phyloP scores from a whole-genome alignment of 176 grass and related monocot genomes.

The Oryza glumipatula region DNA sequence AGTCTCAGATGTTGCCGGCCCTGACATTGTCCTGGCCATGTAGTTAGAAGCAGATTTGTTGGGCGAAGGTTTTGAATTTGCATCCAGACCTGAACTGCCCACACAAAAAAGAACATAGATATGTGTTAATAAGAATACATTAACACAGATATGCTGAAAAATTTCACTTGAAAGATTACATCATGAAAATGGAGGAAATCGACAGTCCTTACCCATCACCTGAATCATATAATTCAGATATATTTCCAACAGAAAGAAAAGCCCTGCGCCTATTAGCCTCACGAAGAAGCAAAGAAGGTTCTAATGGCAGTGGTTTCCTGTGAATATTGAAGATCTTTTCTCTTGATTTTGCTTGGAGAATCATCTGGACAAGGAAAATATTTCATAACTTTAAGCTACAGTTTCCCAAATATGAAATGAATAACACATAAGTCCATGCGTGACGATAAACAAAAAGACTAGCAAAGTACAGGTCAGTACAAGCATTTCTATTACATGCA shows the following conservation, averaged over 20 bases:
- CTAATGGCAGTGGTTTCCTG: conserved; percentile 84
- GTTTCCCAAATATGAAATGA: conserved; percentile 32
- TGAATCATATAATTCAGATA: conserved; percentile 76
- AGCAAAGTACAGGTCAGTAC: not conserved
- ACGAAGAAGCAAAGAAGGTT: conserved; percentile 91
- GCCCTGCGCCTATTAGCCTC: conserved; percentile 97
- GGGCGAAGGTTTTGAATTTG: conserved; percentile 63
- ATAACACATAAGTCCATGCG: not conserved
- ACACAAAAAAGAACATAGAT: conserved; percentile 43
- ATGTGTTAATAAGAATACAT: conserved; percentile 40
- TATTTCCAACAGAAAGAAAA: conserved; percentile 94
- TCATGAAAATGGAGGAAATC: conserved; percentile 25
- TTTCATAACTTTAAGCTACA: conserved; percentile 44
- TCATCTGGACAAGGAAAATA: conserved; percentile 61
- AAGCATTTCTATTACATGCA: not conserved
- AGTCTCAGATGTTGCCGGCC: conserved; percentile 71
- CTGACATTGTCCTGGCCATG: conserved; percentile 84
- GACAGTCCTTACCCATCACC: conserved; percentile 71
- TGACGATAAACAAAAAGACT: not conserved
- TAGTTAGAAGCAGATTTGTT: conserved; percentile 57
- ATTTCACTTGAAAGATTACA: conserved; percentile 25
- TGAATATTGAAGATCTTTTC: conserved; percentile 94
- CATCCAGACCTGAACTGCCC: conserved; percentile 88
- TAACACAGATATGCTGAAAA: not conserved
- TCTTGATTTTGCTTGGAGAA: conserved; percentile 90